Conservation (phyloP, 2,329 filamentous ascomycete species). For the Pseudocercospora cruenta region DNA sequence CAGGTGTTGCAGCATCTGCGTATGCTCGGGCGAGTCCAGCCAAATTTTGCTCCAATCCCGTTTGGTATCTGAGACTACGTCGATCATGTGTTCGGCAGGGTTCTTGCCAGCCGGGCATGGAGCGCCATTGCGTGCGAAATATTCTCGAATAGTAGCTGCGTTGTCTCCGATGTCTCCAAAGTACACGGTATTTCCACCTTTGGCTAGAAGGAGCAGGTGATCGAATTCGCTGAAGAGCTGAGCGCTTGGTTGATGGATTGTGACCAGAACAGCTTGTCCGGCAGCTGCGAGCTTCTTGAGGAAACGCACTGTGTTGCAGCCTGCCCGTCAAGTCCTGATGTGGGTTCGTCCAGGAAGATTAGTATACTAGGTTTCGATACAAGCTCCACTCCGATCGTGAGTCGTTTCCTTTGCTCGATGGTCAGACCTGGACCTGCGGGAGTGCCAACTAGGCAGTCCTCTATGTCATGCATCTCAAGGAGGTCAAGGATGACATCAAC, state of each 20-base stretch:
- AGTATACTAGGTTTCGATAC: constrained; percentile 61
- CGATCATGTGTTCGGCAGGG: constrained; percentile 57
- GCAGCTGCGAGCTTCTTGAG: constrained; percentile 66
- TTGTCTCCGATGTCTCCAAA: constrained; percentile 61
- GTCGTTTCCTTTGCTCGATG: constrained; percentile 58
- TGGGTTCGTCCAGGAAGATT: constrained; percentile 65
- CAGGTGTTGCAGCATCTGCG: constrained; percentile 43
- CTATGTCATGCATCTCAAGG: constrained; percentile 67
- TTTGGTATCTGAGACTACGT: constrained; percentile 46
- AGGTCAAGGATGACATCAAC: constrained; percentile 65
- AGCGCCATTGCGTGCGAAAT: constrained; percentile 58
- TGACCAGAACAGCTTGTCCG: constrained; percentile 69
- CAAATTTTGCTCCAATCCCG: constrained; percentile 50
- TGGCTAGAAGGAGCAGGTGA: constrained; percentile 63
- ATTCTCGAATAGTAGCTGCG: constrained; percentile 46
- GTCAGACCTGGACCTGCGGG: constrained; percentile 56
- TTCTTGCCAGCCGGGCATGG: constrained; percentile 56
- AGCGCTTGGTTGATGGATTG: constrained; percentile 71
- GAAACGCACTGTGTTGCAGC: constrained; percentile 68
- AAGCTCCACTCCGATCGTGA: constrained; percentile 61
- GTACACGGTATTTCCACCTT: constrained; percentile 67
- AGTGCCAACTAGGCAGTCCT: constrained; percentile 65
- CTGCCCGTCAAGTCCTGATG: constrained; percentile 62
- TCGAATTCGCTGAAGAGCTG: constrained; percentile 69
- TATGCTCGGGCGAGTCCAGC: constrained; percentile 43